Evolutionary conservation across 768 basidiomycete species (phyloP).

Genomic region (Trametes maxima): DNA sequence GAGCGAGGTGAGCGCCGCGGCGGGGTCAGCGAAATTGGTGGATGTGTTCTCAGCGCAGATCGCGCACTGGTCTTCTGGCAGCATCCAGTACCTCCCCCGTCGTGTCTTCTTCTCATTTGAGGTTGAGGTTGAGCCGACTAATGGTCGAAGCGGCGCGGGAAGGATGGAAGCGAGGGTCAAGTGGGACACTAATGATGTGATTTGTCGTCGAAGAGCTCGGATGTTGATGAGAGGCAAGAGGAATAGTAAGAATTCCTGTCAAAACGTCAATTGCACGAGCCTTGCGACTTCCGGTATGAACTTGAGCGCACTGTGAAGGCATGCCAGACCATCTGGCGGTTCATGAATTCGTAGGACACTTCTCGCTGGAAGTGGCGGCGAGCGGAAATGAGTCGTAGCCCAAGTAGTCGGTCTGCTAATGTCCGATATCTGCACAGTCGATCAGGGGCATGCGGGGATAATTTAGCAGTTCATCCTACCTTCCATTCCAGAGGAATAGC

Average conservation of each 20-base stretch:
- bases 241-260: slow-evolving; percentile 93
- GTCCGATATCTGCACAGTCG: slow-evolving; percentile 72
- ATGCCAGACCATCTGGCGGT: slow-evolving; percentile 99
- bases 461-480: slow-evolving; percentile 46
- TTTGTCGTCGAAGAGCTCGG: slow-evolving; percentile 59
- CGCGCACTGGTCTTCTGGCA: slow-evolving; percentile 80
- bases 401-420: slow-evolving; percentile 74
- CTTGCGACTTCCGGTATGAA: background rate
- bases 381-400: slow-evolving; percentile 74
- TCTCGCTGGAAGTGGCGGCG: slow-evolving; percentile 71
- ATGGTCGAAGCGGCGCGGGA: slow-evolving; percentile 37
- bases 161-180: slow-evolving; percentile 32
- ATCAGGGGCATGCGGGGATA: background rate
- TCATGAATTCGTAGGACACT: slow-evolving; percentile 99
- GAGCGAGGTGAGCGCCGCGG: slow-evolving; percentile 46
- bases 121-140: slow-evolving; percentile 13
- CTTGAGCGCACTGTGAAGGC: slow-evolving; percentile 81
- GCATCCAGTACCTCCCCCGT: slow-evolving; percentile 66
- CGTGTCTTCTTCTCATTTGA: slow-evolving; percentile 10
- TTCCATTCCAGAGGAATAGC: slow-evolving; percentile 83
- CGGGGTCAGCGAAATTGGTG: slow-evolving; percentile 55
- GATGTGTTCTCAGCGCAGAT: slow-evolving; percentile 84
- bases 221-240: slow-evolving; percentile 82
- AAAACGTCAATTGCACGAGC: background rate
- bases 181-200: slow-evolving; percentile 41